Evolutionary conservation across 257 asterid genomes (phyloP).

Genomic region (Ajuga chamaepitys): DNA sequence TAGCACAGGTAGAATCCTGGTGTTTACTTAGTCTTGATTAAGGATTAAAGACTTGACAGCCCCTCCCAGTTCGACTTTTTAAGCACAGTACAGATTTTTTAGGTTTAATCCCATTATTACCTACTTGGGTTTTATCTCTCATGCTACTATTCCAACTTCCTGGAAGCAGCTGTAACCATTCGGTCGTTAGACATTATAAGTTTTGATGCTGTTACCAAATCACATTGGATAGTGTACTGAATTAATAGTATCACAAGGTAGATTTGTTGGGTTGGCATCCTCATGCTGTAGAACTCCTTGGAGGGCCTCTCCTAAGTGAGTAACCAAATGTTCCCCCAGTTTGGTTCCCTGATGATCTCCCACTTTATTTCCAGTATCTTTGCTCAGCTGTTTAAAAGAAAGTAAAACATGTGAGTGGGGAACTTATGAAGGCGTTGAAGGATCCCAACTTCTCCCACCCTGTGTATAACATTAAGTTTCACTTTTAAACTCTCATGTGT

Average conservation of each 20-base stretch:
- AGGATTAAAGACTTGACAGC: background rate
- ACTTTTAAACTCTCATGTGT: background rate
- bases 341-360: background rate
- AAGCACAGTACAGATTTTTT: background rate
- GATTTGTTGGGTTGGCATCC: background rate
- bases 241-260: background rate
- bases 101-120: background rate
- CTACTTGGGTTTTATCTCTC: background rate
- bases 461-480: background rate
- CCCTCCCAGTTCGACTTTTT: background rate
- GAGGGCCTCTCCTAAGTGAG: background rate
- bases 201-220: background rate
- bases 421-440: slow-evolving; percentile 1
- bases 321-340: slow-evolving; percentile 6
- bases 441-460: background rate
- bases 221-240: background rate
- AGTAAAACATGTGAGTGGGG: background rate
- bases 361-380: background rate
- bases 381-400: background rate
- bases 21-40: background rate
- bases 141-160: background rate
- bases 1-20: background rate
- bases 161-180: background rate
- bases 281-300: background rate
- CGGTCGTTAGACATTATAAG: background rate